Percentiles rank a stretch among this genome's conserved stretches.
phyloP scores from a whole-genome alignment of 192 early-diverging fungal genomes.

The Coemansia sp. region DNA sequence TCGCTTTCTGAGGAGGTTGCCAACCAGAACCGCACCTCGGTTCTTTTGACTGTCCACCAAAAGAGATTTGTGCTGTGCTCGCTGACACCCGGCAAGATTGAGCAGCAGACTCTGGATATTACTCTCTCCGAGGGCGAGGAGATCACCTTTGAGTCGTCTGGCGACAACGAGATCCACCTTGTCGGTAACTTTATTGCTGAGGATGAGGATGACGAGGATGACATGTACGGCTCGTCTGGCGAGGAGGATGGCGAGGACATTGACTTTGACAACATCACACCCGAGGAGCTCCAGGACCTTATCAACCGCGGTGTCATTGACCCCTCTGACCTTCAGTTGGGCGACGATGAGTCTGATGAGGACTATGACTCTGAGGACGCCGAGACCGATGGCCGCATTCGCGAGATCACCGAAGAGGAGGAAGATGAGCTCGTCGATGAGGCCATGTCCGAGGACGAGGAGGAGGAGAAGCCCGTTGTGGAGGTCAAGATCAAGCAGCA shows the following conservation, averaged over 20 bases:
- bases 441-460: constrained; percentile 32
- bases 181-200: constrained; percentile 42
- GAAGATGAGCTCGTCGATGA: constrained; percentile 47
- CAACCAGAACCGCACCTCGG: constrained; percentile 59
- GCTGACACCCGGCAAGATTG: constrained; percentile 69
- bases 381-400: constrained; percentile 47
- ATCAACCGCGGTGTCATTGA: constrained; percentile 32
- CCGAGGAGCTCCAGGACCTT: constrained; percentile 39
- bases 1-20: constrained; percentile 61
- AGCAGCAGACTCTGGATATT: constrained; percentile 74
- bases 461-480: constrained; percentile 26
- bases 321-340: constrained; percentile 7
- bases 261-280: constrained; percentile 20
- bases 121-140: constrained; percentile 75
- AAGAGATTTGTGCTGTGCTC: constrained; percentile 79
- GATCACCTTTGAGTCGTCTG: constrained; percentile 71
- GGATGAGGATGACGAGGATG: constrained; percentile 53
- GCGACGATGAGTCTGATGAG: constrained; percentile 40
- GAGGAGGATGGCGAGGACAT: constrained; percentile 45
- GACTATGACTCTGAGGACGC: constrained; percentile 50
- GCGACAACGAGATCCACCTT: constrained; percentile 56
- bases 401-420: constrained; percentile 36
- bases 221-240: constrained; percentile 28
- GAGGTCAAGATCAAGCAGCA: constrained; percentile 57
- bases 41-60: constrained; percentile 68